Evolutionary conservation across 164 flowering plant genomes (phyloP).

Genomic region (Platanus orientalis): DNA sequence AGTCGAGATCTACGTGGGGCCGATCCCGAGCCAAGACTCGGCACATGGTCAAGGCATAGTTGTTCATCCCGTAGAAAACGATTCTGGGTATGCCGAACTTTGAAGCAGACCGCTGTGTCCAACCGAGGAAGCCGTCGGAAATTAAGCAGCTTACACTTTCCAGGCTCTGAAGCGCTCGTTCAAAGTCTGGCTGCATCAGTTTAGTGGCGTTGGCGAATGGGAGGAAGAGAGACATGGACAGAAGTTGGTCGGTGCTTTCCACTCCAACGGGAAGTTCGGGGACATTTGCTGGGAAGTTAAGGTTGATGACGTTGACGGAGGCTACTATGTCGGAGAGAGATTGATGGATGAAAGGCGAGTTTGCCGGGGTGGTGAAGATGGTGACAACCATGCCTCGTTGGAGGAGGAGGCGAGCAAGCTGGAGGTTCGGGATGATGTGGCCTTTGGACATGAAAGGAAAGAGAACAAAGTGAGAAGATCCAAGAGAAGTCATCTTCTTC

Average conservation of each 20-base stretch:
- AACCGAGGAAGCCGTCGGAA: constrained; percentile 31
- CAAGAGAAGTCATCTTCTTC: no score
- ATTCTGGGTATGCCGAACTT: constrained; percentile 20
- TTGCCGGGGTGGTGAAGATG: constrained; percentile 48
- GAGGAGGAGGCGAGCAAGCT: constrained; percentile 39
- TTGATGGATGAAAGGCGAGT: constrained; percentile 29
- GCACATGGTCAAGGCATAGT: constrained; percentile 6
- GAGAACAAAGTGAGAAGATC: constrained; percentile 30
- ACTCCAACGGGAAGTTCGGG: constrained; percentile 31
- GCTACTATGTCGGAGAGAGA: constrained; percentile 26
- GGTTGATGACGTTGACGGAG: constrained; percentile 22
- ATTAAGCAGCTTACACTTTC: constrained; percentile 31
- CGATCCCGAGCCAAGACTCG: not conserved
- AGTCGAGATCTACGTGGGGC: no score
- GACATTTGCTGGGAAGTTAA: no score
- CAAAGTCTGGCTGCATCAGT: constrained; percentile 40
- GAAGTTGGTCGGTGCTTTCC: constrained; percentile 51
- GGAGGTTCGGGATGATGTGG: constrained; percentile 50
- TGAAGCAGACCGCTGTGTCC: constrained; percentile 20
- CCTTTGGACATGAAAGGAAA: no score
- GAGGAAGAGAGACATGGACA: constrained; percentile 28
- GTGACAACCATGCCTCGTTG: constrained; percentile 40
- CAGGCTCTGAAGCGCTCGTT: constrained; percentile 20
- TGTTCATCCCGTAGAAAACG: constrained; percentile 19
- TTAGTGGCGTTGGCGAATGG: no score